These are phyloP conservation scores for Macadamia integrifolia DNA, from an alignment of 164 flowering plant genomes.

Conservation along the genomic window DNA sequence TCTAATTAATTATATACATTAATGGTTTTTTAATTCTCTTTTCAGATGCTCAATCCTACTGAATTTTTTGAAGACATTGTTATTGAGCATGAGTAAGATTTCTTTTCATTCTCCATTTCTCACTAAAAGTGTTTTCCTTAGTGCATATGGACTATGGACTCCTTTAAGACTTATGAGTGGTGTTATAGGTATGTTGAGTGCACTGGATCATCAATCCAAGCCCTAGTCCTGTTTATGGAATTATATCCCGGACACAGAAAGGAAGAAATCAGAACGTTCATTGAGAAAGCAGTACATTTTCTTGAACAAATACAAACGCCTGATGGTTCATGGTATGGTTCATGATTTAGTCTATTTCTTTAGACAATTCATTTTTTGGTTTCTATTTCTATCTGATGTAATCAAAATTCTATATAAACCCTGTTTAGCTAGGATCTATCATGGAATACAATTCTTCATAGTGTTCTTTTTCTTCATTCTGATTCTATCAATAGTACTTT, in stretches of 20 bases:
- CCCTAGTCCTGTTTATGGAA: slow-evolving; percentile 26
- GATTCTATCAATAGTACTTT: too few relatives aligned
- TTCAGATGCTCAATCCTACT: slow-evolving; percentile 33
- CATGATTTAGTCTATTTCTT: too few relatives aligned
- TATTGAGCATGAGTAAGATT: slow-evolving; percentile 33
- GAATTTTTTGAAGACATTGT: slow-evolving; percentile 32
- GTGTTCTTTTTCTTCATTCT: too few relatives aligned
- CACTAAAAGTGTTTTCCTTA: background rate
- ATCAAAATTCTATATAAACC: too few relatives aligned
- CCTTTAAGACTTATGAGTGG: background rate
- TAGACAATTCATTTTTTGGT: too few relatives aligned
- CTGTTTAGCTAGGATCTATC: too few relatives aligned
- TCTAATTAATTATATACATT: background rate
- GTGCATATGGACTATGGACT: background rate
- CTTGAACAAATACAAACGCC: slow-evolving; percentile 26
- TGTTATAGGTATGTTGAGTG: slow-evolving; percentile 39
- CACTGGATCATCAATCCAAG: slow-evolving; percentile 36
- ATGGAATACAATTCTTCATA: too few relatives aligned
- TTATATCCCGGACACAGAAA: slow-evolving; percentile 26
- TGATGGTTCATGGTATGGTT: slow-evolving; percentile 38
- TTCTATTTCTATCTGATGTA: too few relatives aligned
- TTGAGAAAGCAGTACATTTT: slow-evolving; percentile 19
- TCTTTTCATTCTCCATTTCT: background rate
- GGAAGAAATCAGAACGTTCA: slow-evolving; percentile 26
- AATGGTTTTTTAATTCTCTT: background rate